Evolutionary conservation across 495 filamentous ascomycete species (phyloP), one percentile per base, ranked within the genome.

Genomic region (Lophium mytilinum): DNA sequence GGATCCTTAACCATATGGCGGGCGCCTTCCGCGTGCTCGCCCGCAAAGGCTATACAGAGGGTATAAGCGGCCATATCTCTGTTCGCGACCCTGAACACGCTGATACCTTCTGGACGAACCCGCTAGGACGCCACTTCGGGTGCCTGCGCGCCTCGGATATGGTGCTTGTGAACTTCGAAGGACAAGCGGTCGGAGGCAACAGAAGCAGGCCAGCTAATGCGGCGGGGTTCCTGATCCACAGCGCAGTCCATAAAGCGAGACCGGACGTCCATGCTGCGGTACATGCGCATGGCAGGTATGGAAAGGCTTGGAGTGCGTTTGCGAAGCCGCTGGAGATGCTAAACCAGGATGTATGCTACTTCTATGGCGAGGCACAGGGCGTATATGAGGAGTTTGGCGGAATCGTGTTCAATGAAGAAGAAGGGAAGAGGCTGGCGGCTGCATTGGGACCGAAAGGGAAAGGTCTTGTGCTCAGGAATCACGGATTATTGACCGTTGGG

Each of bases 81-180:
- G 79, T 86, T 12, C 75, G 82, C 19, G 83, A 85, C 63, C 81
- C 82, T 5, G 79, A 85, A 46, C 70, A 79, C 59, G 69, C 69
- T 5, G 69, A 81, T 36, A 75, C 79, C 48, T 84, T 87, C 74
- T 88, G 84, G 83, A 84, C 83, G 69, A 86, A 73, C 51, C 71
- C 69, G 3, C 63, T 74, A 1, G 71, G 66, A 11, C 46, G 55
- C 17, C 70, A 72, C 52, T 74, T 72, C 40, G 71, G 60, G 8
- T 47, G 67, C 40, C 62, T 74, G 12, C 70, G 68, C 37, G 64
- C 71, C 9, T 60, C 53, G 5, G 71, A 74, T 40, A 74, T 74
- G 71, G 65, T 74, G 6, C 61, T 70, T 3, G 66, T 74, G 3
- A 65, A 74, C 58, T 69, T 69, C 52, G 61, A 66, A 21, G 71